Evolutionary conservation across 768 basidiomycete species (phyloP), one percentile per base, ranked within the genome.

Genomic region (Pisolithus orientalis): DNA sequence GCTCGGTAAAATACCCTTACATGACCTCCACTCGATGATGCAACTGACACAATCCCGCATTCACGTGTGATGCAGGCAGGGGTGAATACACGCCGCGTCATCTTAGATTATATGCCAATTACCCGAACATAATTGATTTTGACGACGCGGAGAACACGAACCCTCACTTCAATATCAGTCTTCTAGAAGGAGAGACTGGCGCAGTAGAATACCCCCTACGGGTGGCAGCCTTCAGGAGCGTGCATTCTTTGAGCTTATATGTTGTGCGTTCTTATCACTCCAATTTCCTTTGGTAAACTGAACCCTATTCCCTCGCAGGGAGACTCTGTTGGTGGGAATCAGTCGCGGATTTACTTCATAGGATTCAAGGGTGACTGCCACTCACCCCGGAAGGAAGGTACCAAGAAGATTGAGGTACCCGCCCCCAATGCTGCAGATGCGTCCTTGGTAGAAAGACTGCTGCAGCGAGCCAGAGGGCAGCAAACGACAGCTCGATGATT

Each of bases 371-470:
- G 90, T 39, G 86, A 90, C 57, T 72, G 75, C 44, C 72, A 75
- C 49, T 72, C 75, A 16, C 65, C 68, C 16, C 75, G 76, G 57
- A 82, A 78, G 56, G 84, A 87, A 49, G 77, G 70, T n/a, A 76
- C 76, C 34, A 78, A 76, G 44, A 82, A 79, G 63, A 74, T 86
- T 46, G 85, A 83, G 61, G 79, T 94, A 14, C 87, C 85, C 0
- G 87, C 91, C n/a, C 84, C 84, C 4, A 79, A 89, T 59, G 85
- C 87, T 1, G 81, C 86, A 0, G 91, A 94, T 57, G 84, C 87
- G 0, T 67, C 79, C 9, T 58, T 90, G 9, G 72, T 82, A 11
- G 84, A 89, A 57, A 75, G 77, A 52, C 65, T 83, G 13, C 64
- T 73, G 38, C 77, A 86, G 67, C 83, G 79, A 64, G 65, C 72